Evolutionary conservation across 805 yeast species (phyloP), one percentile per base, ranked within the genome.

Genomic region (Barnettozyma vustinii): DNA sequence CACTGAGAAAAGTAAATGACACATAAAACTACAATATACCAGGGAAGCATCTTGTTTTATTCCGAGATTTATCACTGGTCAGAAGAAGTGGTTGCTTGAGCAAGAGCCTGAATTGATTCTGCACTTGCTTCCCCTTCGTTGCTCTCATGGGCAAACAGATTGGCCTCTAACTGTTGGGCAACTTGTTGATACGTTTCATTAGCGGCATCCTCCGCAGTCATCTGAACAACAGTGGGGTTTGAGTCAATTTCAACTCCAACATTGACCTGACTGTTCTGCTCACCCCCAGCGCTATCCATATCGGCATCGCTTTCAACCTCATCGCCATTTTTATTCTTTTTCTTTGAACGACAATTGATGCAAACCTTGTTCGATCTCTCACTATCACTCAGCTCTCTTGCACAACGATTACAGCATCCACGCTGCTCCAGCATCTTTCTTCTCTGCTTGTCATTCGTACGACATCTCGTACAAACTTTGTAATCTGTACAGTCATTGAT

Each of bases 351-450:
- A 59, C 88, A 82, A 26, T 57, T 59, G 9, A 57, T 47, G 59
- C 88, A 82, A 18, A 80, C 82, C 62, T 82, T 82, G 39, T 73
- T 74, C 26, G 74, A 77, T 33, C 67, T 64, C 54, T 77, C 83
- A 3, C 61, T 69, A 1, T 70, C 68, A n/a, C 61, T 65, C 51
- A 81, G 62, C 0, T 71, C 66, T 49, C 69, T 68, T 5, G 84
- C 81, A 64, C 87, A 83, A 46, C 87, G 70, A 58, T 80, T 81
- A 58, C 87, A 83, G 46, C 76, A 73, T 13, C 86, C 85, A 56
- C 71, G 64, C 50, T 72, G 73, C 57, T 81, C 87, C 51, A 82
- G 63, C 45, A 74, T 74, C 30, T 76, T 69, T 50, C 87, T 64
- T 53, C 87, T 69, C 42, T 75, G 65, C 58, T 76, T 79, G 59